Evolutionary conservation across 306 rosid genomes (phyloP), one percentile per base, ranked within the genome.

Genomic region (Ammopiptanthus mongolicus): DNA sequence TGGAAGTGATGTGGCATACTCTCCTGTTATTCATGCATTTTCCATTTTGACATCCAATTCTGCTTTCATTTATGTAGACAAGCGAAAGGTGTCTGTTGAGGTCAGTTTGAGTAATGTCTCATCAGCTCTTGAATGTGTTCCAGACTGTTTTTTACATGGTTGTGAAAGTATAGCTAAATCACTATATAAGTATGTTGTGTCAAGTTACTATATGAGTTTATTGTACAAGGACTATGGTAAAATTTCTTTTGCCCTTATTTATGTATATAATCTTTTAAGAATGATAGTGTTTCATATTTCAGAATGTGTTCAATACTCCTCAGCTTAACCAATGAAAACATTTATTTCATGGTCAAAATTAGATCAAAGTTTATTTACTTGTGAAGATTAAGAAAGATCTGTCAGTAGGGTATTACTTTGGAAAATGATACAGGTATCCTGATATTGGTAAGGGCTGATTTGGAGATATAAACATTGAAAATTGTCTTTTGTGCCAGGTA

Each of bases 21-120:
- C 83, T 73, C 99, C 99, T 3, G 98, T 96, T 74, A 93, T 88
- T 82, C 96, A 96, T 78, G 93, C 99, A 76, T 96, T 83, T 82
- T 93, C 97, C 61, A 83, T 90, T 50, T 89, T 96, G 66, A 90
- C 97, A 69, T 50, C 81, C 63, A 87, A 80, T 52, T 81, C 87
- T 50, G 90, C 96, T 44, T 90, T 96, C 88, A 56, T 96, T 61
- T 96, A 96, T 73, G 96, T 89, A 61, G 93, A 96, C 81, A 80
- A 80, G 66, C 91, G 57, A 84, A 96, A 92, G 87, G 88, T 89
- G 70, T 87, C 99, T 55, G 80, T 61, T 28, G 96, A 96, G 99
- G 99, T 96, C 17, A 81, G 98, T 84, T 77, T 75, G 52, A 76
- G 68, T 70, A 15, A 46, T 48, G 72, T 69, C 33, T 67, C 74